Base-by-base conservation (phyloP, 768 basidiomycete species). In the Lepiota brunneoincarnata region DNA sequence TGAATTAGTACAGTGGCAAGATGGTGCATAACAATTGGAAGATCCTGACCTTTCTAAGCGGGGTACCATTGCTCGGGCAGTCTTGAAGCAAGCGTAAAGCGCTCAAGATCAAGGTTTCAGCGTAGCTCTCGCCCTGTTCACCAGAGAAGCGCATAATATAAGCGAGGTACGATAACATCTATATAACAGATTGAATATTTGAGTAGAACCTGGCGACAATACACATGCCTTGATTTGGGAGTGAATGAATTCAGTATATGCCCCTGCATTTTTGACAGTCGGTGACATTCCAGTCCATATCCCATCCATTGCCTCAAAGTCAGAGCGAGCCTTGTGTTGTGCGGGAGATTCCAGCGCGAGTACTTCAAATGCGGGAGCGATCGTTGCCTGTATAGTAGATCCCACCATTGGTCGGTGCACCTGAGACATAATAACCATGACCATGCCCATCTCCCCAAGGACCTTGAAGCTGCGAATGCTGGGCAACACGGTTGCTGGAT, bases 111-210 rank as follows among this genome's bases (percentile, higher is more conserved):
- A 98, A 79, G 4, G 80, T 83, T 64, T 96, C 91, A 9, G 88
- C 86, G 61, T 93, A 91, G 2, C 81, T 73, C 38, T 89, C 84
- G 52, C 85, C 80, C 45, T 86, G 82, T 36, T 63, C 85, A 75
- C 67, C 69, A 28, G 73, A 65, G 56, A 73, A 76, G 47, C 95
- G 82, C 60, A 95, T 83, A 18, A 95, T 84, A 73, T 93, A 97
- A 1, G 93, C 91, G 37, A 98, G 75, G 65, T 91, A 95, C 2
- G 93, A 95, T 61, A 98, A 81, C 68, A 93, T 88, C 93, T 95
- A 60, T 18, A 31, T 7, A 51, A 48, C 20, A 15, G 4, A 6
- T 38, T 48, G 39, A 53, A 39, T 20, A 36, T 46, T 41, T 34
- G n/a, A 2, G 14, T 38, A 9, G 23, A 20, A 55, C n/a, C 49